A percentile compares a stretch with the other conserved stretches of the same genome.
These are phyloP conservation scores for Sphagnurus paluster DNA, from an alignment of 1,284 basidiomycete genomes.

Conservation along the genomic window DNA sequence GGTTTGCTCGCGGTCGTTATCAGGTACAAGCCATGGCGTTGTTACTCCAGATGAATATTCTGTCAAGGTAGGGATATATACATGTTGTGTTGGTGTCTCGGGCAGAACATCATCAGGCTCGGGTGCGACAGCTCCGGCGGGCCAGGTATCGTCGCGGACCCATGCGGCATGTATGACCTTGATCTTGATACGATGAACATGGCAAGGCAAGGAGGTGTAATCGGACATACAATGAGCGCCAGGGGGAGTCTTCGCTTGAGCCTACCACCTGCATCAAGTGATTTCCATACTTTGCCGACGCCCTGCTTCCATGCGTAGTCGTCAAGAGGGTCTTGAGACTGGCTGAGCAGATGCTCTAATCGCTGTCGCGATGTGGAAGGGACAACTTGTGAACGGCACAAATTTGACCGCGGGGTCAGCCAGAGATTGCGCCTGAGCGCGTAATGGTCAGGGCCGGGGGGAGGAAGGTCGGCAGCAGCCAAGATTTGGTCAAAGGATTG, in stretches of 20 bases:
- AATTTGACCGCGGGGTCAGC: conserved; percentile 38
- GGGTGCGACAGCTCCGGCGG: conserved; percentile 51
- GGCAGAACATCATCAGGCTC: conserved; percentile 55
- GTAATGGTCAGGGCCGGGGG: conserved; percentile 64
- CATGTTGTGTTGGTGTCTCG: conserved; percentile 13
- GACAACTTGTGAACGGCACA: conserved; percentile 19
- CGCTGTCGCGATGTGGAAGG: conserved; percentile 43
- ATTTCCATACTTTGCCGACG: conserved; percentile 62
- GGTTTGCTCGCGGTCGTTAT: conserved; percentile 7
- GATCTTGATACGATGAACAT: conserved; percentile 43
- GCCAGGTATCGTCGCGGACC: conserved; percentile 76
- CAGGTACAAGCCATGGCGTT: conserved; percentile 22
- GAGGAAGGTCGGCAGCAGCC: conserved; percentile 43
- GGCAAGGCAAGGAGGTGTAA: conserved; percentile 9
- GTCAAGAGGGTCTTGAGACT: conserved; percentile 46
- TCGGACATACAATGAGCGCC: conserved; percentile 54
- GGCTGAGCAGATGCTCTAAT: conserved; percentile 53
- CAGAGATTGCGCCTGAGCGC: conserved; percentile 60
- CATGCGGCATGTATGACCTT: conserved; percentile 72
- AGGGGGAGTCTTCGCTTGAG: conserved; percentile 63
- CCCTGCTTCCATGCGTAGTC: conserved; percentile 58
- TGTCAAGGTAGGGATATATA: conserved; percentile 15
- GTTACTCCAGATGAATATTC: conserved; percentile 23
- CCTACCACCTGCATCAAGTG: conserved; percentile 53
- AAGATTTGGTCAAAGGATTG: conserved; percentile 41